Conservation (phyloP, 1,284 basidiomycete species). For the Moesziomyces sp. region DNA sequence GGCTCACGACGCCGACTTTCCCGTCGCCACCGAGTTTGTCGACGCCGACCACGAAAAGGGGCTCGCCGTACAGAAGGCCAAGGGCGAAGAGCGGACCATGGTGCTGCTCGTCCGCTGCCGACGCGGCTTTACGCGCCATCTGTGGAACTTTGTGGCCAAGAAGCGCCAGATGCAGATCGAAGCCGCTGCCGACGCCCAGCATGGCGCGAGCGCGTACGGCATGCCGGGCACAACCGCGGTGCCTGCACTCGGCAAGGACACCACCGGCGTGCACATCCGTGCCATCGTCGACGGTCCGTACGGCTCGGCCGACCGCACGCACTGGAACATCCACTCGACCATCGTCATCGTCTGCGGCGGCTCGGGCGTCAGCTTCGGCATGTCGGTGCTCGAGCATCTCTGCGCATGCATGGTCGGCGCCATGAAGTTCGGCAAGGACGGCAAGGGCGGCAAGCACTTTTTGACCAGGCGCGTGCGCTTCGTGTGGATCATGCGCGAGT, state of each 20-base stretch:
- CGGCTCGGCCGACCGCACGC: slow-evolving; percentile 77
- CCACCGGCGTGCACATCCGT: slow-evolving; percentile 74
- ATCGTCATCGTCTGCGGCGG: slow-evolving; percentile 81
- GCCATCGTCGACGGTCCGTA: slow-evolving; percentile 81
- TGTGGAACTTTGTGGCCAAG: slow-evolving; percentile 73
- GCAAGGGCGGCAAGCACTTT: slow-evolving; percentile 69
- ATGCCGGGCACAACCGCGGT: slow-evolving; percentile 55
- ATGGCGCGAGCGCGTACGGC: slow-evolving; percentile 20
- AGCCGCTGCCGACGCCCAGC: slow-evolving; percentile 49
- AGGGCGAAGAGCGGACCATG: slow-evolving; percentile 72
- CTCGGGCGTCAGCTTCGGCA: slow-evolving; percentile 81
- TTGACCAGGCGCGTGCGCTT: slow-evolving; percentile 77
- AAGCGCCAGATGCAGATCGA: slow-evolving; percentile 54
- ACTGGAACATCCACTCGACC: slow-evolving; percentile 75
- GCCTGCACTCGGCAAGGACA: slow-evolving; percentile 44
- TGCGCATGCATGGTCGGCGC: slow-evolving; percentile 73
- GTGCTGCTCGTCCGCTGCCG: slow-evolving; percentile 81
- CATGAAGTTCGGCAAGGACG: slow-evolving; percentile 38
- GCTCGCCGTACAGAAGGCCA: slow-evolving; percentile 66
- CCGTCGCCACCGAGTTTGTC: slow-evolving; percentile 46
- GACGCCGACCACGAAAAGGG: slow-evolving; percentile 48
- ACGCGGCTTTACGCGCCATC: slow-evolving; percentile 78
- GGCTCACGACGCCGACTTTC: slow-evolving; percentile 72
- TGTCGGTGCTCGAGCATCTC: slow-evolving; percentile 78
- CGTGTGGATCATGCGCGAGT: slow-evolving; percentile 85